phyloP scores from a whole-genome alignment of 352 stramenopile species.

The Pythium phragmitis region DNA sequence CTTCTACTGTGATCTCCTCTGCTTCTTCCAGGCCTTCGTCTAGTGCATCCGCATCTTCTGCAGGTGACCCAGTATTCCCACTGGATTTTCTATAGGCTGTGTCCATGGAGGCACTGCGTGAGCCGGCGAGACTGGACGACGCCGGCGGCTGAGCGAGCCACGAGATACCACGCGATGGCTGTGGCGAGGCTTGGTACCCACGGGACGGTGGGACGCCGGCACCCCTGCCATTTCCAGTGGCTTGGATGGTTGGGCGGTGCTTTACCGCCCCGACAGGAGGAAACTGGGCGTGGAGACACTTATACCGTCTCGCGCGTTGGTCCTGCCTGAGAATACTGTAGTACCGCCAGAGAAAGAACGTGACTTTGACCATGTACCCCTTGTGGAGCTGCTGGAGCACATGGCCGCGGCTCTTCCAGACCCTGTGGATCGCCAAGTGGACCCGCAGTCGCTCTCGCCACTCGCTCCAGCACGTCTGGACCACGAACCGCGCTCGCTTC shows the following conservation, averaged over 20 bases:
- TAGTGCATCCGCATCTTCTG: conserved; percentile 4
- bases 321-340: conserved; percentile 33
- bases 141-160: conserved; percentile 9
- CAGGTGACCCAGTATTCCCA: neutral
- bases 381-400: conserved; percentile 42
- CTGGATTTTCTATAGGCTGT: neutral
- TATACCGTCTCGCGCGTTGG: conserved; percentile 20
- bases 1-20: neutral
- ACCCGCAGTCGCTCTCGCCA: conserved; percentile 22
- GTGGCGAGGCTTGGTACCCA: no score
- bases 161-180: conserved; percentile 16
- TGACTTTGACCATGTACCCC: conserved; percentile 33
- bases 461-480: conserved; percentile 20
- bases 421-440: conserved; percentile 17
- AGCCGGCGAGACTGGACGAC: neutral
- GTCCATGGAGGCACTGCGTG: conserved; percentile 13
- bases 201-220: neutral
- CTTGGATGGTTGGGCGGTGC: neutral
- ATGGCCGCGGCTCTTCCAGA: conserved; percentile 47
- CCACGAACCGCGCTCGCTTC: conserved; percentile 14
- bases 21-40: neutral
- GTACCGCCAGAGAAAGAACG: conserved; percentile 39
- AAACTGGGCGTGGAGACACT: conserved; percentile 26
- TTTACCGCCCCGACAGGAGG: conserved; percentile 5
- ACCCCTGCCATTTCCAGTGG: neutral